A percentile compares a stretch with the other conserved stretches of the same genome.
phyloP scores from a whole-genome alignment of 2,329 filamentous ascomycete genomes.

The Rhynchosporium agropyri region DNA sequence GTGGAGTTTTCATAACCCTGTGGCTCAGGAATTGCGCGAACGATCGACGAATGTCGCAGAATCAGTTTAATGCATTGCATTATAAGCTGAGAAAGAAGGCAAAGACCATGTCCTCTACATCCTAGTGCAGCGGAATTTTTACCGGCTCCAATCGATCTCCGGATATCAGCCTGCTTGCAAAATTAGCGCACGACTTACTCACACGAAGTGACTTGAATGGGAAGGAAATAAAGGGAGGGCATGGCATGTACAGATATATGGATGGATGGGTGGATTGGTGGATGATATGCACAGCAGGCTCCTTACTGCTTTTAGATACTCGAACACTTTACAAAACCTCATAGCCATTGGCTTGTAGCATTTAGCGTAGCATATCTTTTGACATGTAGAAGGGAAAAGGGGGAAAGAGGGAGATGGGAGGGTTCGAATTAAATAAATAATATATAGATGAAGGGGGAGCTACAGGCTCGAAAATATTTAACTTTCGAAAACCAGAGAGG shows the following conservation, averaged over 20 bases:
- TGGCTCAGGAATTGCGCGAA: neutral
- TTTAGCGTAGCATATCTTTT: conserved; percentile 1
- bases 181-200: neutral
- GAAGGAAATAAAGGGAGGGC: neutral
- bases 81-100: neutral
- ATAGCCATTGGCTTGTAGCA: neutral
- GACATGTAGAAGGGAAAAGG: neutral
- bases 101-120: neutral
- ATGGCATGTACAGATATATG: conserved; percentile 9
- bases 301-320: conserved; percentile 3
- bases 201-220: too few species aligned
- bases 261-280: neutral
- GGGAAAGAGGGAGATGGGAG: neutral
- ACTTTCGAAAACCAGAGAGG: too few species aligned
- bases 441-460: too few species aligned
- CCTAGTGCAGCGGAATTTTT: neutral
- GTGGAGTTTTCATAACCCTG: too few species aligned
- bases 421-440: neutral
- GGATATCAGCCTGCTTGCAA: neutral
- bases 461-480: too few species aligned
- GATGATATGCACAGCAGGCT: neutral
- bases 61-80: neutral
- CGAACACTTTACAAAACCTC: neutral
- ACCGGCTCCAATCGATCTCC: neutral
- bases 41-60: neutral